phyloP scores from a whole-genome alignment of 345 rosid genomes.

The Citrus medica region DNA sequence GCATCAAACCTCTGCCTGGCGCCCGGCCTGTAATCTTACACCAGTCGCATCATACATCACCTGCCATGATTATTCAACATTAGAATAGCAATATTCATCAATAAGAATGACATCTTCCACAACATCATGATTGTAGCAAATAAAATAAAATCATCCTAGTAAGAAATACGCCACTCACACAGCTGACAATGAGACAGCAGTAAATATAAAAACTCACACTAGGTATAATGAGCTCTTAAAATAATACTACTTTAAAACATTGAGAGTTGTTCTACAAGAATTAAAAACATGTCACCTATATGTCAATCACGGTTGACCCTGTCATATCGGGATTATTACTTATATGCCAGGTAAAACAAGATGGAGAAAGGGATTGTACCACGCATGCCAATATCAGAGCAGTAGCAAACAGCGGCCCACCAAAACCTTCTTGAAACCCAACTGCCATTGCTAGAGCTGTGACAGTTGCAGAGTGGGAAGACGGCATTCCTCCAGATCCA shows the following conservation, averaged over 20 bases:
- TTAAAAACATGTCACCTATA: neutral
- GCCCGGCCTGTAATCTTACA: constrained; percentile 84
- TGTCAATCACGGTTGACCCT: neutral
- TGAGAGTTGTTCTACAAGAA: neutral
- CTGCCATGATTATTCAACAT: constrained; percentile 33
- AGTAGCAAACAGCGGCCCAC: constrained; percentile 56
- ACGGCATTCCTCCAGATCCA: constrained; percentile 98
- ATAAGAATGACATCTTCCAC: neutral
- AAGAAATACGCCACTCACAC: neutral
- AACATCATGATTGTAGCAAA: neutral
- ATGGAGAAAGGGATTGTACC: constrained; percentile 38
- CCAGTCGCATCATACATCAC: constrained; percentile 95
- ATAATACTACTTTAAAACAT: neutral
- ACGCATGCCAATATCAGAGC: constrained; percentile 66
- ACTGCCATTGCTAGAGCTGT: constrained; percentile 63
- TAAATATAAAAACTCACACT: neutral
- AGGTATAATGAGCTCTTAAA: neutral
- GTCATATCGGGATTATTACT: neutral
- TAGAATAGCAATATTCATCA: neutral
- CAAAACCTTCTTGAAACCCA: constrained; percentile 75
- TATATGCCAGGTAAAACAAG: neutral
- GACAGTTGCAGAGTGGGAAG: constrained; percentile 88
- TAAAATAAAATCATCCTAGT: neutral
- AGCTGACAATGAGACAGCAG: neutral
- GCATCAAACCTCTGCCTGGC: constrained; percentile 82